phyloP scores from a whole-genome alignment of 345 rosid species.

The Cardamine resedifolia region DNA sequence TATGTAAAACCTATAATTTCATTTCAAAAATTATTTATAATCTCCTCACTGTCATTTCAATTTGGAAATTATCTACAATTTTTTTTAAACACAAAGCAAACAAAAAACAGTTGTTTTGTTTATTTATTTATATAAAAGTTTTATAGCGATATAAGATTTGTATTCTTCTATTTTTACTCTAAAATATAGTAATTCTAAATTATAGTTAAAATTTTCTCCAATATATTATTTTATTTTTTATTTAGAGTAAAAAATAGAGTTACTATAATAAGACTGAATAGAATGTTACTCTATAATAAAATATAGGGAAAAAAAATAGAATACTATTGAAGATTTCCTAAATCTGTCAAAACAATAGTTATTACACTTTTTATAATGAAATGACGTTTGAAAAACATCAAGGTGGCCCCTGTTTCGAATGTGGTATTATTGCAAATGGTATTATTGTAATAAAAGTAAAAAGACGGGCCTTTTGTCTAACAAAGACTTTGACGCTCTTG shows the following conservation, averaged over 20 bases:
- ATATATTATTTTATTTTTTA: too few species aligned
- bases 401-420: background rate
- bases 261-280: too few species aligned
- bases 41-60: background rate
- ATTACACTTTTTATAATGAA: background rate
- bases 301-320: too few species aligned
- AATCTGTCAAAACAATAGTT: too few species aligned
- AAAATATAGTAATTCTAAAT: too few species aligned
- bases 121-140: background rate
- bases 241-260: too few species aligned
- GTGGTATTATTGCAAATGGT: background rate
- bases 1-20: background rate
- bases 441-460: background rate
- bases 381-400: slow-evolving; percentile 1
- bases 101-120: background rate
- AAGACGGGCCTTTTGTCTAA: background rate
- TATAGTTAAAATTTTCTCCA: too few species aligned
- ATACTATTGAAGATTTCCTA: too few species aligned
- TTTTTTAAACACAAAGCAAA: background rate
- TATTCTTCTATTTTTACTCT: too few species aligned
- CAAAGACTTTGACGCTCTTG: background rate
- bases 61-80: background rate
- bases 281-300: too few species aligned
- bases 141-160: background rate
- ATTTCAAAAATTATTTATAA: background rate